Evolutionary conservation across 73 alveolate genomes (phyloP).

Genomic region (Paramecium biaurelia): DNA sequence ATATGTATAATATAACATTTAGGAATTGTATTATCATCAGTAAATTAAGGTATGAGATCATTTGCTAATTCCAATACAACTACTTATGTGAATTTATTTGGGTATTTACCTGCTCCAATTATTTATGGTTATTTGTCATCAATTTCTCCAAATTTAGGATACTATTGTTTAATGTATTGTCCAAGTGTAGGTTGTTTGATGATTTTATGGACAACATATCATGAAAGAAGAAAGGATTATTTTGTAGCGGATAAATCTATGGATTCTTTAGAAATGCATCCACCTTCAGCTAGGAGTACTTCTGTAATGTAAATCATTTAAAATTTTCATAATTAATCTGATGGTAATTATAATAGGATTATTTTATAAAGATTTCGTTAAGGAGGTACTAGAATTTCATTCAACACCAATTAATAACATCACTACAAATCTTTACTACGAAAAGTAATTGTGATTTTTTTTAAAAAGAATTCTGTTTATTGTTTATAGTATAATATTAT

Average conservation of each 20-base stretch:
- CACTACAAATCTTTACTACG: not conserved
- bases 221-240: not conserved
- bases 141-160: not conserved
- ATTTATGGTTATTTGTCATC: conserved; percentile 80
- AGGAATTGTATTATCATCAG: conserved; percentile 84
- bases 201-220: not conserved
- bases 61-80: conserved; percentile 90
- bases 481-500: not conserved
- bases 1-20: conserved; percentile 57
- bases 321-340: not conserved
- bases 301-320: not conserved
- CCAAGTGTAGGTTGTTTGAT: not conserved
- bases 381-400: conserved; percentile 19
- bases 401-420: conserved; percentile 7
- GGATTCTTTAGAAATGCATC: conserved; percentile 13
- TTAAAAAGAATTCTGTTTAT: not conserved
- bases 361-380: not conserved
- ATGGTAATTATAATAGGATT: not conserved
- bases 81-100: conserved; percentile 84
- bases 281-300: not conserved
- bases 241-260: not conserved
- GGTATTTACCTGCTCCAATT: conserved; percentile 94
- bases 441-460: not conserved
- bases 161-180: conserved; percentile 15
- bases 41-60: conserved; percentile 77